Conservation (phyloP, 192 early-diverging fungal genomes). For the Helicostylum pulchrum region DNA sequence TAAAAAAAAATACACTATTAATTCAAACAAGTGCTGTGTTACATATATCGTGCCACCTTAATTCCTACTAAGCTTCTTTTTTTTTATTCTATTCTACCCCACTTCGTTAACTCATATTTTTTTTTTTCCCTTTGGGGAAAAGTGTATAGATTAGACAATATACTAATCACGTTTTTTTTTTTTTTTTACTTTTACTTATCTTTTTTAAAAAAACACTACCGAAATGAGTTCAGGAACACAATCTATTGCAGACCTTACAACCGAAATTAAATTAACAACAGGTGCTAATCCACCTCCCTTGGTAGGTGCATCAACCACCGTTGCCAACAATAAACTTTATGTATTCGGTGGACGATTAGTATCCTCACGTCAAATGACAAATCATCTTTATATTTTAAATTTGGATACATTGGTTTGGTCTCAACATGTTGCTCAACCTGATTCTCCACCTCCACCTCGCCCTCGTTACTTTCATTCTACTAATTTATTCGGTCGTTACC, state of each 20-base stretch:
- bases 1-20: no score
- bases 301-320: conserved; percentile 64
- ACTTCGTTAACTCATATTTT: no score
- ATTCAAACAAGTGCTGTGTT: no score
- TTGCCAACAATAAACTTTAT: conserved; percentile 56
- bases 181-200: no score
- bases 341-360: conserved; percentile 72
- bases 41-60: no score
- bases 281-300: conserved; percentile 72
- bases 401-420: conserved; percentile 59
- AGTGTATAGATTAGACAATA: no score
- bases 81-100: no score
- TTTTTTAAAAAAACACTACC: neutral
- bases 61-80: no score
- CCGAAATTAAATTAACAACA: conserved; percentile 42
- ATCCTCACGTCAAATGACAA: conserved; percentile 65
- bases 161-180: no score
- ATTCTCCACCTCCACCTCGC: conserved; percentile 33
- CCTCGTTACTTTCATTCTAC: conserved; percentile 74
- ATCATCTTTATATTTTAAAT: conserved; percentile 65
- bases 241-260: conserved; percentile 55
- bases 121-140: no score
- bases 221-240: conserved; percentile 34
- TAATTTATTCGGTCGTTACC: conserved; percentile 54
- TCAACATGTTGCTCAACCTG: conserved; percentile 42